phyloP scores from a whole-genome alignment of 306 rosid species.

The Mimosa pudica region DNA sequence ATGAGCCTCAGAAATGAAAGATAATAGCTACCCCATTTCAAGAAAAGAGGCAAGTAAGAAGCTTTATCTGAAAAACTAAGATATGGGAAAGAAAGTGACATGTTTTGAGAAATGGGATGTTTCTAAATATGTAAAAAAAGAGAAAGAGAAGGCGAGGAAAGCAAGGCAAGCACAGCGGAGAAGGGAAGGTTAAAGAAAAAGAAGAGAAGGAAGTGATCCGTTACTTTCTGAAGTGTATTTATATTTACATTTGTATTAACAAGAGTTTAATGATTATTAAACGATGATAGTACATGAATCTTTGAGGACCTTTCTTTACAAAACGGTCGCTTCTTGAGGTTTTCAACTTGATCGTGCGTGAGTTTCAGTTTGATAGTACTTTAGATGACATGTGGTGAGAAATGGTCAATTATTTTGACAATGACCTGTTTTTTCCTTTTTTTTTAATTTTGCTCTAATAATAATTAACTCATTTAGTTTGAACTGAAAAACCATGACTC shows the following conservation, averaged over 20 bases:
- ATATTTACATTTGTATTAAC: not conserved
- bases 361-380: not conserved
- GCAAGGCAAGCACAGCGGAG: slow-evolving; percentile 33
- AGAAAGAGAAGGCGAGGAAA: slow-evolving; percentile 29
- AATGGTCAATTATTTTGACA: not conserved
- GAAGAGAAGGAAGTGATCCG: not conserved
- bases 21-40: slow-evolving; percentile 19
- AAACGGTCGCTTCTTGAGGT: not conserved
- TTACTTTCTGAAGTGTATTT: not conserved
- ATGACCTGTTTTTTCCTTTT: not conserved
- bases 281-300: not conserved
- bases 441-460: too few relatives aligned
- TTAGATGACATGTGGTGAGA: not conserved
- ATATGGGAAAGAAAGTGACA: not conserved
- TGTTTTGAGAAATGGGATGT: not conserved
- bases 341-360: not conserved
- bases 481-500: too few relatives aligned
- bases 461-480: too few relatives aligned
- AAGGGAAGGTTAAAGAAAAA: slow-evolving; percentile 1
- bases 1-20: not conserved
- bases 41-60: not conserved
- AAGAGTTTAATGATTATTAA: not conserved
- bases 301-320: not conserved
- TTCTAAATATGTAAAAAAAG: not conserved
- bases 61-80: not conserved